Conservation (phyloP, 805 yeast genomes). For the Cyberlindnera subsufficiens region DNA sequence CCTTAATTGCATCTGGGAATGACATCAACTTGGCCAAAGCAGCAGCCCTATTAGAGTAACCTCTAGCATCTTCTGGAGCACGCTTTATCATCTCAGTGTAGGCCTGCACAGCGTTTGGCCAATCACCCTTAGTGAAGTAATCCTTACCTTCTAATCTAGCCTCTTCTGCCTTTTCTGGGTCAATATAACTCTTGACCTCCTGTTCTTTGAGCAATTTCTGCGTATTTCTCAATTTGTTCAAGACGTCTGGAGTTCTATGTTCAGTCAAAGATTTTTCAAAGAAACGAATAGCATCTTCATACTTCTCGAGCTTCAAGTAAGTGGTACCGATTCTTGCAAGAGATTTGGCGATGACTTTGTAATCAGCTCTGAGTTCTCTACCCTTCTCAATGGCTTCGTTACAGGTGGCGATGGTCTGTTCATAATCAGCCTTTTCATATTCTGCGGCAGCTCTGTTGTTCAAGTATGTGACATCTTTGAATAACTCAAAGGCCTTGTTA, state of each 20-base stretch:
- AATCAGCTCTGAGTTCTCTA: constrained; percentile 85
- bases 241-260: constrained; percentile 92
- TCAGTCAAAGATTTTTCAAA: constrained; percentile 93
- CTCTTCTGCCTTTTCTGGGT: constrained; percentile 91
- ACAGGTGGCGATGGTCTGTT: constrained; percentile 77
- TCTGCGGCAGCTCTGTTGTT: constrained; percentile 98
- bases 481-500: constrained; percentile 76
- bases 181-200: constrained; percentile 74
- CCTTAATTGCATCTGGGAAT: constrained; percentile 93
- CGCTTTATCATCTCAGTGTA: constrained; percentile 95
- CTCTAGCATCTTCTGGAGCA: constrained; percentile 95
- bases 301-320: constrained; percentile 70
- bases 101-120: constrained; percentile 94
- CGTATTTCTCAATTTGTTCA: constrained; percentile 78
- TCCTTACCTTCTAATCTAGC: constrained; percentile 93
- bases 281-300: constrained; percentile 63
- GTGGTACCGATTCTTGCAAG: constrained; percentile 86
- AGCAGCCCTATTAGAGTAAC: constrained; percentile 97
- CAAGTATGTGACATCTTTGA: constrained; percentile 83
- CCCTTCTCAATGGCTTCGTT: constrained; percentile 82
- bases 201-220: constrained; percentile 79
- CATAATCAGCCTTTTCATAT: constrained; percentile 90
- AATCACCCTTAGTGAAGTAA: constrained; percentile 81
- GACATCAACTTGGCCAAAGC: constrained; percentile 91
- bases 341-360: constrained; percentile 86